phyloP scores from a whole-genome alignment of 805 yeast genomes.

The Saccharomyces kudriavzevii region DNA sequence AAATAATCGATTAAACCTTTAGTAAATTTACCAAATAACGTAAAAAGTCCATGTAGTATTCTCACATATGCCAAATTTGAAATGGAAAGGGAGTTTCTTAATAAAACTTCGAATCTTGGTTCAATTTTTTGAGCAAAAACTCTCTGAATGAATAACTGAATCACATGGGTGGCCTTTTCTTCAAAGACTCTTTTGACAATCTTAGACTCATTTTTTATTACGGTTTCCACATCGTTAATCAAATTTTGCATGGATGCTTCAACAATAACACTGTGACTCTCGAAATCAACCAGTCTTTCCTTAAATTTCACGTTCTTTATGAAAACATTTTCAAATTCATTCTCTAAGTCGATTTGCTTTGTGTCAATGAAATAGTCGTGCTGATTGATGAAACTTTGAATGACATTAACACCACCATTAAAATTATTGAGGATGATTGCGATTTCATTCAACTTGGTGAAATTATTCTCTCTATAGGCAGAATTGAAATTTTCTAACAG shows the following conservation, averaged over 20 bases:
- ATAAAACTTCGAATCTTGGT: slow-evolving; percentile 45
- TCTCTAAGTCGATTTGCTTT: slow-evolving; percentile 25
- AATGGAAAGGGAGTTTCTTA: slow-evolving; percentile 54
- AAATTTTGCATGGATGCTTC: slow-evolving; percentile 46
- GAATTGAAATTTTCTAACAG: slow-evolving; percentile 62
- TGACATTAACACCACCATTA: slow-evolving; percentile 78
- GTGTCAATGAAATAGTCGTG: slow-evolving; percentile 55
- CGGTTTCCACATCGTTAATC: slow-evolving; percentile 48
- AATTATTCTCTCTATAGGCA: slow-evolving; percentile 64
- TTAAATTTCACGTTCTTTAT: slow-evolving; percentile 44
- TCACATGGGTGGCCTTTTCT: slow-evolving; percentile 53
- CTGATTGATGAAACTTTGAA: slow-evolving; percentile 73
- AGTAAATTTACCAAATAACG: slow-evolving; percentile 50
- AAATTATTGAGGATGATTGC: slow-evolving; percentile 69
- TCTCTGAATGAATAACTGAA: slow-evolving; percentile 64
- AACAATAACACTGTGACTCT: slow-evolving; percentile 38
- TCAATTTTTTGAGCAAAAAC: slow-evolving; percentile 66
- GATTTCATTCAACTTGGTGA: slow-evolving; percentile 62
- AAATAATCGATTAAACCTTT: slow-evolving; percentile 59
- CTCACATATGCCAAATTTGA: slow-evolving; percentile 70
- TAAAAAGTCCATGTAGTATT: slow-evolving; percentile 59
- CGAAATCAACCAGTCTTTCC: slow-evolving; percentile 54
- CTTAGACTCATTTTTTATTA: slow-evolving; percentile 64
- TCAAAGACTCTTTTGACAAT: slow-evolving; percentile 67
- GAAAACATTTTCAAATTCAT: slow-evolving; percentile 17